Base-by-base conservation (phyloP, 2,329 filamentous ascomycete species). In the Botrytis paeoniae region DNA sequence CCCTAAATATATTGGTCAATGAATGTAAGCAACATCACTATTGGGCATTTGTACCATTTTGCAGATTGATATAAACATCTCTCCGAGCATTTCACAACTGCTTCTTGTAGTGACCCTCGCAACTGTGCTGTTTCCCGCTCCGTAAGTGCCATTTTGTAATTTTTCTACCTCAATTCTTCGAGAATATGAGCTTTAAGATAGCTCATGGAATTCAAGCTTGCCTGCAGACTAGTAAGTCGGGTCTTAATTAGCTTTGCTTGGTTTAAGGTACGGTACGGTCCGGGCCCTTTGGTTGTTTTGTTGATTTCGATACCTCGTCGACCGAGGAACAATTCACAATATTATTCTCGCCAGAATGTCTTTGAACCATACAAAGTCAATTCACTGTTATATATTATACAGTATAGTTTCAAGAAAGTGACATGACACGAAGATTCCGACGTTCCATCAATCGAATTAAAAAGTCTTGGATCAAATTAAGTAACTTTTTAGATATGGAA, bases 61-160 rank as follows among this genome's bases (percentile, higher is more conserved):
- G 96, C 92, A 10, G 95, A 96, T 79, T 98, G 95, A 80, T 98
- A 98, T 20, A 99, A 88, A 82, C 96, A 97, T 81, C 96, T 87
- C 81, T 99, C 96, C 1, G 94, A 97, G 84, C 95, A 98, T 81
- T 94, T 94, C 37, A 96, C 87, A 4, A 96, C 91, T 43, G 95
- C 94, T 79, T 94, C 92, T 81, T 97, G 93, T 61, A 98, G 86
- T 48, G 93, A 89, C 54, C 87, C 87, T 79, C 92, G 75, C 57
- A 81, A 74, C 64, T 80, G 91, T 69, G 85, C 83, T 62, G 86
- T 85, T 75, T 90, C 88, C 75, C 86, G 84, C 71, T 86, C 83
- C 73, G 84, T 88, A 74, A 91, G 84, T 43, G 74, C 71, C 78
- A 80, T 80, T 0, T 18, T 72, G 48, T 60, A n/a, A 60, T 72